Evolutionary conservation across 352 stramenopile genomes (phyloP), one percentile per base, ranked within the genome.

Genomic region (Globisporangium ultimum): DNA sequence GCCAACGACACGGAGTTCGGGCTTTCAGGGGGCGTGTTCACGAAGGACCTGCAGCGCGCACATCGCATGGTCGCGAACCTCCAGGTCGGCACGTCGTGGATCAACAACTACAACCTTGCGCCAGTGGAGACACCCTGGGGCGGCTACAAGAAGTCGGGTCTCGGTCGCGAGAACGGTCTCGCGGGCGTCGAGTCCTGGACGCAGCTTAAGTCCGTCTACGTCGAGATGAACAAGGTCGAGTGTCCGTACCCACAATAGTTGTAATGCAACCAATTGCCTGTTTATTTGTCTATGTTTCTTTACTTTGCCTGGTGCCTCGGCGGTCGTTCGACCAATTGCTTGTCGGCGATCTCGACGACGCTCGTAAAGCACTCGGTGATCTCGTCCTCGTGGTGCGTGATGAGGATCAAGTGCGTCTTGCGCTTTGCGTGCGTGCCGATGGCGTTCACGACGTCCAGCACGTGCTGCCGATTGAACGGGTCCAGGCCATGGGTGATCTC

Each of bases 361-460:
- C 55, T 74, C 20, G 68, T 74, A 61, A 97, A 93, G 52, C 81
- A 91, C 5, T 76, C 68, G 17, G 87, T 76, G 53, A 97, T 84
- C 64, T 98, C 92, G 57, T 98, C 89, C 34, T 93, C 76, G 63
- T 98, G 89, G 69, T 98, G 93, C 45, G 91, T 97, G 48, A 98
- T 96, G 40, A 97, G 82, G 32, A 98, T 77, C 61, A 97, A 61
- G 46, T 88, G 78, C 5, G 79, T 81, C 22, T 60, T 58, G 3
- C 51, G 47, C 8, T 68, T 58, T 2, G 74, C 66, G 34, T 80
- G 55, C 42, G 78, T 84, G 22, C 82, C 79, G 22, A 98, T 81
- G 36, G 75, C 61, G 59, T 97, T 74, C 1, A 97, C 63, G 2
- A 97, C 68, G 17, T 61, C 72, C 17, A 97, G 64, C 6, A 97